Evolutionary conservation across 1,284 basidiomycete species (phyloP), one percentile per base, ranked within the genome.

Genomic region (Heimioporus punctisporus): DNA sequence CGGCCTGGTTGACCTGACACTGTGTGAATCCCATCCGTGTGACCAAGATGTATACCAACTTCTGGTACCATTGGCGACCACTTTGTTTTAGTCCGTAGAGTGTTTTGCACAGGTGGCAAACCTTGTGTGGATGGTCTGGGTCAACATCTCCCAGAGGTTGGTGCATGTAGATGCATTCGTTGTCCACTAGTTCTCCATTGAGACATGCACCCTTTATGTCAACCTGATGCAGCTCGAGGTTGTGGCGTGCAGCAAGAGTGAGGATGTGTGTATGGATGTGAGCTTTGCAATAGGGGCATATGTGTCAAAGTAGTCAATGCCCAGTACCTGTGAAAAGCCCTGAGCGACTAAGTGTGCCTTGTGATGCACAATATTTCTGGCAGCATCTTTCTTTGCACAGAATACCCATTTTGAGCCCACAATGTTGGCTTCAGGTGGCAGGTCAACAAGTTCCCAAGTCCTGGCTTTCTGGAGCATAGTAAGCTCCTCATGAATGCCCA

Each of bases 261-360:
- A 73, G 51, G 1, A 68, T 48, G 67, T 61, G 0, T 60, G 51
- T 9, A 76, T 56, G 1, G 72, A 70, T 1, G 59, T 47, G 9
- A 72, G 61, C 2, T 63, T 55, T 5, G 65, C 68, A 0, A 75
- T 64, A 0, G 75, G 69, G 0, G 74, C 62, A 42, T 67, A 75
- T 0, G 69, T 76, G 45, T 77, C 59, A n/a, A 69, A 61, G 50
- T 71, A 81, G 55, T 81, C 72, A 11, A 77, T 46, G 0, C 77
- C 74, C 0, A 66, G 61, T 0, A 61, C 56, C 55, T 82, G 78
- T 0, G 63, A 60, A 56, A 72, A 81, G 0, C 76, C 79, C 27
- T 74, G 68, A 0, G 74, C 74, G 0, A 79, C 70, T 0, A 80
- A 65, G 2, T 68, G 54, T 0, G 71, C 77, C 46, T 80, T 80